Percentiles rank a stretch among this genome's conserved stretches.
Conservation (phyloP, 495 filamentous ascomycete species). For the Hypoxylon lenormandii region DNA sequence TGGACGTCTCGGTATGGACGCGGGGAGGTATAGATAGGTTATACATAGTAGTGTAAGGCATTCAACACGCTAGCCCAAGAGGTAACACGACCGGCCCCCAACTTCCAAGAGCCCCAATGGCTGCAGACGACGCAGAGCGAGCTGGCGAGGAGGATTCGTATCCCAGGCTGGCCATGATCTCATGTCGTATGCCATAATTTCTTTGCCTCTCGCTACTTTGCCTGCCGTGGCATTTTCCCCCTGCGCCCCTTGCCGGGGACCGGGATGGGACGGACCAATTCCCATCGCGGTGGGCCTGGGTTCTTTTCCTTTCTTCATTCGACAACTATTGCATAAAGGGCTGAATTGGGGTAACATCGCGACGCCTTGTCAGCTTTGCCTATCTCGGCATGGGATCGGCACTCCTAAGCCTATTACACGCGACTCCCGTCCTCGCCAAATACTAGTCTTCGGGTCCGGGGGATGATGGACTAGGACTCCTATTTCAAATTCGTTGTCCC, state of each 20-base stretch:
- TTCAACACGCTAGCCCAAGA: too few relatives aligned
- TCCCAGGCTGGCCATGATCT: conserved; percentile 20
- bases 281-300: background rate
- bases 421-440: background rate
- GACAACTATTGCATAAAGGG: background rate
- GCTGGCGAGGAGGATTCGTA: conserved; percentile 19
- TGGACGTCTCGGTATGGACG: background rate
- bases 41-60: too few relatives aligned
- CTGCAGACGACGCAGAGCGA: background rate
- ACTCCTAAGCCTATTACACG: background rate
- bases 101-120: background rate
- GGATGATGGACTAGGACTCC: too few relatives aligned
- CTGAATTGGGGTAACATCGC: conserved; percentile 6
- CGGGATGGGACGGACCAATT: background rate
- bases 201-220: background rate
- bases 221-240: too few relatives aligned
- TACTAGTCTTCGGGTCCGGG: background rate
- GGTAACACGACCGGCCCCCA: too few relatives aligned
- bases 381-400: conserved; percentile 4
- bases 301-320: background rate
- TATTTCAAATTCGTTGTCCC: too few relatives aligned
- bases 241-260: background rate
- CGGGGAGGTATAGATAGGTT: background rate
- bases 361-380: background rate
- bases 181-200: conserved; percentile 9